A percentile compares a stretch with the other conserved stretches of the same genome.
These are phyloP conservation scores for Synchytrium microbalum DNA, from an alignment of 371 early-diverging fungal genomes.

Conservation along the genomic window DNA sequence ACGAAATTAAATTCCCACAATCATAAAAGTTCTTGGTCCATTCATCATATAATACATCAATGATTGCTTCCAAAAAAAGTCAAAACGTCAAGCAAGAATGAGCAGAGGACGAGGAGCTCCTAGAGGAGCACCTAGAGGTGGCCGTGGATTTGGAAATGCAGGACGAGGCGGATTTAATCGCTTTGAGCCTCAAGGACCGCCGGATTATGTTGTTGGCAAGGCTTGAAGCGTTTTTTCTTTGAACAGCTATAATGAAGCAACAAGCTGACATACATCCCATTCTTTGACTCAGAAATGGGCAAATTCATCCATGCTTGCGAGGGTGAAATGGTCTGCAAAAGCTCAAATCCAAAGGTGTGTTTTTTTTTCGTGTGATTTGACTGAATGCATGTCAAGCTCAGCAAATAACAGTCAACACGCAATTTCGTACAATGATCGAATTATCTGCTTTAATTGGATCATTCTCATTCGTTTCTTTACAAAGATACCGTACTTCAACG, in stretches of 20 bases:
- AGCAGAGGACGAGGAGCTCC: conserved; percentile 22
- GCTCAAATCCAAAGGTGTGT: conserved; percentile 54
- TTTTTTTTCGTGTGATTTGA: no score
- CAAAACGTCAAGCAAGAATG: neutral
- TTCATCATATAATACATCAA: no score
- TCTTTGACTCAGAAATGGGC: conserved; percentile 74
- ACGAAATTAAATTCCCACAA: no score
- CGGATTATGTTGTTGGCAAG: conserved; percentile 68
- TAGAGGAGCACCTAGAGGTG: conserved; percentile 24
- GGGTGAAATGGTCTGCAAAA: conserved; percentile 94
- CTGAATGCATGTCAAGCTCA: no score
- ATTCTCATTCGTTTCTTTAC: conserved; percentile 7
- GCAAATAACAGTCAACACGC: neutral
- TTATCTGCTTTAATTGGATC: neutral
- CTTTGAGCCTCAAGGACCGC: conserved; percentile 58
- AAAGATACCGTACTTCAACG: conserved; percentile 98
- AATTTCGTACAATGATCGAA: neutral
- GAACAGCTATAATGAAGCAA: no score
- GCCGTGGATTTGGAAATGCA: conserved; percentile 29
- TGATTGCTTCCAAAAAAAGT: no score
- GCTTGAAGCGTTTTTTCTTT: no score
- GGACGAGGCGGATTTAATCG: conserved; percentile 54
- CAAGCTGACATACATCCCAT: conserved; percentile 6
- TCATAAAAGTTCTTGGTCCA: no score
- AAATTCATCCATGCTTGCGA: conserved; percentile 90